phyloP scores from a whole-genome alignment of 441 rosid species.

The Corymbia citriodora region DNA sequence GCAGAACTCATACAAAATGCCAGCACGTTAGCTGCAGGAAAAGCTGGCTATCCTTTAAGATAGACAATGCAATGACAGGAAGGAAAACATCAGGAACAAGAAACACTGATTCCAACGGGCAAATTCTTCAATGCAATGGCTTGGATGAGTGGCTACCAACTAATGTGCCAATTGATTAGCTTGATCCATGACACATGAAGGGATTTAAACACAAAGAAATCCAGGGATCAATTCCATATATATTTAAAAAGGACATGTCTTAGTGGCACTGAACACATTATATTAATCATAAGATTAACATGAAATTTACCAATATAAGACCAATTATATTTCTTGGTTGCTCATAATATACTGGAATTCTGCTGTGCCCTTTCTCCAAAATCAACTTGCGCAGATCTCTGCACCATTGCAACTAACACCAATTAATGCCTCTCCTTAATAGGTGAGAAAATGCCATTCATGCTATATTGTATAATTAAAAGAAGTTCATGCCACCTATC shows the following conservation, averaged over 20 bases:
- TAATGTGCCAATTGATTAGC: background rate
- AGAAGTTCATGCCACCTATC: background rate
- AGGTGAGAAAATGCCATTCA: background rate
- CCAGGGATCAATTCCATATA: background rate
- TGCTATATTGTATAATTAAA: background rate
- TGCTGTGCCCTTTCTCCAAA: conserved; percentile 21
- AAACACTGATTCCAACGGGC: background rate
- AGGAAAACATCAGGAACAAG: background rate
- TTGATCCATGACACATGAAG: background rate
- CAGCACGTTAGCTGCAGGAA: background rate
- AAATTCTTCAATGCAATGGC: background rate
- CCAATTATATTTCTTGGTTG: conserved; percentile 22
- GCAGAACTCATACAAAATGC: background rate
- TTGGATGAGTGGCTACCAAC: background rate
- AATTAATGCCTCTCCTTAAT: background rate
- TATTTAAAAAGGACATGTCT: background rate
- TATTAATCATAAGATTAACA: background rate
- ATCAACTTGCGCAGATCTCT: conserved; percentile 16
- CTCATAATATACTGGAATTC: conserved; percentile 24
- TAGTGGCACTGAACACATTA: background rate
- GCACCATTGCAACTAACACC: background rate
- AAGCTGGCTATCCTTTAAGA: background rate
- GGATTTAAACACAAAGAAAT: background rate
- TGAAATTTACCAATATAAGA: conserved; percentile 8
- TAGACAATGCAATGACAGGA: background rate